Base-by-base conservation (phyloP, 192 early-diverging fungal species). In the Rhizoclosmatium globosum region DNA sequence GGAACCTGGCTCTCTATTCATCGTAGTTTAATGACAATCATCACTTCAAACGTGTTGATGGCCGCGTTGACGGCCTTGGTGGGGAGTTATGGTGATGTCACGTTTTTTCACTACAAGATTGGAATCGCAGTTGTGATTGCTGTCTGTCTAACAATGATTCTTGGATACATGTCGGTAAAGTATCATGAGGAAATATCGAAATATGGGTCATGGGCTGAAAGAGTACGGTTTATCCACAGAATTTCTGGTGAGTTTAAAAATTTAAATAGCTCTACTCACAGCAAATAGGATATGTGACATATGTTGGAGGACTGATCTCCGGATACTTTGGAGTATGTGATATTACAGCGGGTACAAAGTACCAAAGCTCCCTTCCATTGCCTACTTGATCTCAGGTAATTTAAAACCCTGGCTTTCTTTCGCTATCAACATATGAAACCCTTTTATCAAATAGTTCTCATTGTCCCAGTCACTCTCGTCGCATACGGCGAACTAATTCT, bases 31-130 rank as follows among this genome's bases (percentile, higher is more conserved):
- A 71, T 84, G 69, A 59, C 80, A 17, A 47, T 69, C 0, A 73
- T 84, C 0, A 79, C 80, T 15, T 64, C 75, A 17, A 81, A 81
- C 47, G 78, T 84, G 7, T 11, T 82, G 38, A 56, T 84, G 15
- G 48, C 83, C 6, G 79, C 77, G 19, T 31, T 82, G 39, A 69
- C 80, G 11, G 83, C 83, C 1, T 43, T 84, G 13, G 57, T 84
- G 17, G 77, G 77, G 31, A 69, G 45, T 4, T 82, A 79, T 76
- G 83, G 83, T 23, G 61, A 78, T n/a, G 3, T 38, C 3, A 47
- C 64, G 17, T 47, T 19, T 11, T 15, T 61, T 21, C 83, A 84
- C 48, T 53, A 62, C 44, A 73, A 79, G 21, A 57, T 82, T 45
- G 83, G 83, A 15, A 58, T 82, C 23, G 57, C 71, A 42, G 74